phyloP scores from a whole-genome alignment of 176 grass and related monocot species.

The Tillandsia fasciculata region DNA sequence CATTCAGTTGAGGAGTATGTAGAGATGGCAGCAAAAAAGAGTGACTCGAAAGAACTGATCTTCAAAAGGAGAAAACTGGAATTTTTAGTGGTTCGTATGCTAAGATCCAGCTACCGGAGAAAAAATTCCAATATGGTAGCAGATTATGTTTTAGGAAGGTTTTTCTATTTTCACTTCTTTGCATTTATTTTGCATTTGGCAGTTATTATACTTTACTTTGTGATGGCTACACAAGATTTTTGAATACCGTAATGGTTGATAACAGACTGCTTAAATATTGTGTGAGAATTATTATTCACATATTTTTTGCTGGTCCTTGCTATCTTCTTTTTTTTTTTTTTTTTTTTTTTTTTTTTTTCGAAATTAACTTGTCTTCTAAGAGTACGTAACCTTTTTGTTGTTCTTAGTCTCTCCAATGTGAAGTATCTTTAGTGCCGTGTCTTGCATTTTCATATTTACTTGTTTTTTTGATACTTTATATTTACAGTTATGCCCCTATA shows the following conservation, averaged over 20 bases:
- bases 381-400: no score
- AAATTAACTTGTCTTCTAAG: no score
- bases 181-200: background rate
- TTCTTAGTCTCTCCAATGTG: no score
- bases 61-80: slow-evolving; percentile 96
- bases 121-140: slow-evolving; percentile 89
- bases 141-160: slow-evolving; percentile 99
- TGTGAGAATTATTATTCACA: background rate
- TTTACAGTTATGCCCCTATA: no score
- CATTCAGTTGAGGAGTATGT: slow-evolving; percentile 66
- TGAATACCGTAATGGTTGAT: background rate
- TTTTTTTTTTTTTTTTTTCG: no score
- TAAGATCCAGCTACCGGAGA: slow-evolving; percentile 78
- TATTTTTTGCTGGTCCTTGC: background rate
- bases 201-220: background rate
- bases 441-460: no score
- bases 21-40: slow-evolving; percentile 71
- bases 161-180: slow-evolving; percentile 23
- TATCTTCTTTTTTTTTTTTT: no score
- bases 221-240: background rate
- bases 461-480: no score
- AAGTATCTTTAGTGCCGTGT: no score
- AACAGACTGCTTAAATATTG: background rate
- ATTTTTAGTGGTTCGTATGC: slow-evolving; percentile 97
- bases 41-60: slow-evolving; percentile 94